Percentiles rank a stretch among this genome's conserved stretches.
phyloP scores from a whole-genome alignment of 345 rosid genomes.

The Crucihimalaya himalaica region DNA sequence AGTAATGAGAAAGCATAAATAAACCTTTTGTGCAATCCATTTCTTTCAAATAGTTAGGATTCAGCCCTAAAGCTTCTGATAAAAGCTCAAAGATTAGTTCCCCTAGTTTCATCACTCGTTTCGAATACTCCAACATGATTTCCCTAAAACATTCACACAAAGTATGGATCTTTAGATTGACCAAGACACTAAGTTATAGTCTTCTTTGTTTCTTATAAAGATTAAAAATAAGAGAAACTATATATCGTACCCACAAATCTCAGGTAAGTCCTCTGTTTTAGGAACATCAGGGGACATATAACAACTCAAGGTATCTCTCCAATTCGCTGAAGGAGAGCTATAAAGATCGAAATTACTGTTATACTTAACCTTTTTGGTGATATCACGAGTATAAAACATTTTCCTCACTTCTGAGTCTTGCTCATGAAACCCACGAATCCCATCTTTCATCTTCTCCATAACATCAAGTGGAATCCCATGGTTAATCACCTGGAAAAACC shows the following conservation, averaged over 20 bases:
- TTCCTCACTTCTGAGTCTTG: slow-evolving; percentile 28
- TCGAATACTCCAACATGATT: no score
- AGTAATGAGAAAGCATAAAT: slow-evolving; percentile 48
- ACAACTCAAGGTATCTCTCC: slow-evolving; percentile 44
- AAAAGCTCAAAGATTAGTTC: no score
- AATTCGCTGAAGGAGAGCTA: slow-evolving; percentile 34
- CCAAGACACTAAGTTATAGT: no score
- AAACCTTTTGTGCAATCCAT: slow-evolving; percentile 48
- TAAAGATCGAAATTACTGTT: slow-evolving; percentile 42
- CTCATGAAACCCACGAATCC: neutral
- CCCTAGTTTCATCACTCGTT: no score
- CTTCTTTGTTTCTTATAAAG: no score
- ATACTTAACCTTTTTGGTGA: neutral
- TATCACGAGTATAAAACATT: slow-evolving; percentile 26
- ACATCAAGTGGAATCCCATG: slow-evolving; percentile 26
- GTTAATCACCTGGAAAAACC: slow-evolving; percentile 35
- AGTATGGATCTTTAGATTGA: no score
- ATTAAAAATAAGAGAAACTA: no score
- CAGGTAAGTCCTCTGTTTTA: slow-evolving; percentile 44
- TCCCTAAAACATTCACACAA: no score
- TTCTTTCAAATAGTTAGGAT: slow-evolving; percentile 40
- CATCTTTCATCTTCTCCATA: slow-evolving; percentile 31
- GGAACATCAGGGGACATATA: slow-evolving; percentile 39
- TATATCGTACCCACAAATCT: slow-evolving; percentile 37
- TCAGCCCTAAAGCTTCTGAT: slow-evolving; percentile 62